Conservation (phyloP, 2,329 filamentous ascomycete genomes). For the Ceratocystis eucalypticola region DNA sequence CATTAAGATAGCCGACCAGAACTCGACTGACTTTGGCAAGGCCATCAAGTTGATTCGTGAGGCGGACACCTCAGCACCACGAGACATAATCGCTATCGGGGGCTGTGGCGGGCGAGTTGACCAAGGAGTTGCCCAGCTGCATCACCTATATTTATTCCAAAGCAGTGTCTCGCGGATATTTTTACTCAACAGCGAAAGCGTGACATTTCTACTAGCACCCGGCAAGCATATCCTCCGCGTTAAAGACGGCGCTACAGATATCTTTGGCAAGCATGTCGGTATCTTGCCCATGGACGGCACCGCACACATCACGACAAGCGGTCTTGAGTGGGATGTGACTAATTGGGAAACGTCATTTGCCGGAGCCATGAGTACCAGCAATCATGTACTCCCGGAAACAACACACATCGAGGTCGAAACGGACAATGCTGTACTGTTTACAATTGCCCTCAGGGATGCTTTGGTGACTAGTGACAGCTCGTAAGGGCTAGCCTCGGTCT, state of each 20-base stretch:
- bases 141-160: slow-evolving; percentile 63
- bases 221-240: slow-evolving; percentile 53
- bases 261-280: slow-evolving; percentile 68
- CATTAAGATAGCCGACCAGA: slow-evolving; percentile 62
- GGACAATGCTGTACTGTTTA: slow-evolving; percentile 56
- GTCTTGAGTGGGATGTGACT: slow-evolving; percentile 81
- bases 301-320: slow-evolving; percentile 62
- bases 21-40: slow-evolving; percentile 86
- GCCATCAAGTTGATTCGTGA: slow-evolving; percentile 48
- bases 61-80: slow-evolving; percentile 22
- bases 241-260: slow-evolving; percentile 32
- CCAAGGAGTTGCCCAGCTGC: slow-evolving; percentile 77
- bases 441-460: slow-evolving; percentile 32
- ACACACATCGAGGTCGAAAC: slow-evolving; percentile 50
- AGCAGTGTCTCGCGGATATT: slow-evolving; percentile 46
- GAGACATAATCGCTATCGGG: slow-evolving; percentile 67
- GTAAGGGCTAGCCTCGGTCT: neutral
- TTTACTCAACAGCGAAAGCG: slow-evolving; percentile 65
- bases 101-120: slow-evolving; percentile 84
- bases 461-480: neutral
- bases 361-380: slow-evolving; percentile 64
- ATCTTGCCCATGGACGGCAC: slow-evolving; percentile 74
- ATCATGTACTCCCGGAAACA: slow-evolving; percentile 50
- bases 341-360: slow-evolving; percentile 70
- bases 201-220: slow-evolving; percentile 60